A percentile compares a stretch with the other conserved stretches of the same genome.
These are phyloP conservation scores for Annona cherimola DNA, from an alignment of 164 flowering plant species.

Conservation along the genomic window DNA sequence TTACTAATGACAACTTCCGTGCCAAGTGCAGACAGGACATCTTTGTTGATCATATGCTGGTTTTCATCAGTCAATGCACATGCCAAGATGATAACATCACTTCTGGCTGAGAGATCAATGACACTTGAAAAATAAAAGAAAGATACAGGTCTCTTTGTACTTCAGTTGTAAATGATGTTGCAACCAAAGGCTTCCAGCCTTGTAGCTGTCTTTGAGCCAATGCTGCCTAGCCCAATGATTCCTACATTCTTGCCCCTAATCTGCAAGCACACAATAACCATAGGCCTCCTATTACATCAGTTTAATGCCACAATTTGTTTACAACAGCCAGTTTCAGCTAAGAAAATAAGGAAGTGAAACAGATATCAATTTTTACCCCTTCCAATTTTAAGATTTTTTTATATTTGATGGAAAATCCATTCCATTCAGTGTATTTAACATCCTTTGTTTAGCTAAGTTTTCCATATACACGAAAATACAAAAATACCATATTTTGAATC, in stretches of 20 bases:
- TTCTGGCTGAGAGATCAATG: constrained; percentile 41
- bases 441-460: no score
- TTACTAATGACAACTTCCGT: constrained; percentile 56
- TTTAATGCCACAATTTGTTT: no score
- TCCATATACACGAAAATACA: no score
- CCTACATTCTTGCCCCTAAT: constrained; percentile 62
- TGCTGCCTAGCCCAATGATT: constrained; percentile 65
- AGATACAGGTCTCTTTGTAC: constrained; percentile 36
- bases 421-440: no score
- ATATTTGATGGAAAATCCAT: no score
- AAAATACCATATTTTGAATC: no score
- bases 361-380: no score
- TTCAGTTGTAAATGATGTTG: constrained; percentile 51
- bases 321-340: no score
- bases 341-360: no score
- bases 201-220: constrained; percentile 57
- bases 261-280: constrained; percentile 24
- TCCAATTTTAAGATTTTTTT: no score
- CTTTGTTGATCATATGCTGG: constrained; percentile 46
- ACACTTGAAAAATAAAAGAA: constrained; percentile 39
- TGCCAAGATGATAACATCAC: constrained; percentile 46
- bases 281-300: no score
- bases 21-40: constrained; percentile 54
- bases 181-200: constrained; percentile 68
- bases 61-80: constrained; percentile 62